A percentile compares a stretch with the other conserved stretches of the same genome.
Conservation (phyloP, 1,139 yeast genomes). For the Protomyces pachydermus region DNA sequence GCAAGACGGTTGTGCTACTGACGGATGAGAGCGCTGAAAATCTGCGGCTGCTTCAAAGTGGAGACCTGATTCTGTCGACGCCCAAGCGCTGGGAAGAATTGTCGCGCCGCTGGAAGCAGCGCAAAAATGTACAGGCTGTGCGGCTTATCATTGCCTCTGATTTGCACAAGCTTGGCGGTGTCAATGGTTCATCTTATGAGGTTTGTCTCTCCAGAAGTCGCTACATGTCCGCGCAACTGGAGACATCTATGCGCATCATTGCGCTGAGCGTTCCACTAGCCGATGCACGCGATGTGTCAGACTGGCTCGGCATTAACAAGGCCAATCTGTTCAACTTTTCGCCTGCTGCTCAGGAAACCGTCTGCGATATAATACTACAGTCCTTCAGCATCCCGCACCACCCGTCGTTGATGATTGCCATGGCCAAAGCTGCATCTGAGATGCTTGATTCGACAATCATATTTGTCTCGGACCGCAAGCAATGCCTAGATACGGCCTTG, state of each 20-base stretch:
- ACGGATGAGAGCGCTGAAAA: conserved; percentile 60
- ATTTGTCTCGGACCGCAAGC: conserved; percentile 55
- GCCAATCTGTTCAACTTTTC: conserved; percentile 63
- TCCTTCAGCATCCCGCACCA: conserved; percentile 47
- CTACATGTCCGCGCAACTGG: conserved; percentile 61
- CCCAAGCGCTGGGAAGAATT: conserved; percentile 70
- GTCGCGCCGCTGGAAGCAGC: conserved; percentile 76
- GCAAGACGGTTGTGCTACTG: conserved; percentile 48
- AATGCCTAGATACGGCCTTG: conserved; percentile 51
- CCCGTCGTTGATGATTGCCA: conserved; percentile 50
- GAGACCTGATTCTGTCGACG: conserved; percentile 70
- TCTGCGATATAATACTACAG: conserved; percentile 58
- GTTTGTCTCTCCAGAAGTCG: conserved; percentile 63
- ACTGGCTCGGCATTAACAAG: conserved; percentile 73
- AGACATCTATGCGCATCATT: conserved; percentile 54
- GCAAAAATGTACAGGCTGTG: conserved; percentile 63
- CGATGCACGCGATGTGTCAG: conserved; percentile 71
- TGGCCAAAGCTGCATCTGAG: conserved; percentile 49
- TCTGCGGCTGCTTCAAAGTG: conserved; percentile 50
- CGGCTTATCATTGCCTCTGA: conserved; percentile 71
- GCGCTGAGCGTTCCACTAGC: conserved; percentile 66
- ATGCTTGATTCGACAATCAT: conserved; percentile 44
- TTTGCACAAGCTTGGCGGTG: conserved; percentile 60
- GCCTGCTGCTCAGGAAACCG: conserved; percentile 54
- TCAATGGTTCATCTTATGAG: conserved; percentile 62